A percentile compares a stretch with the other conserved stretches of the same genome.
Evolutionary conservation across 2,329 filamentous ascomycete genomes (phyloP).

Genomic region (Elsinoe perseae): DNA sequence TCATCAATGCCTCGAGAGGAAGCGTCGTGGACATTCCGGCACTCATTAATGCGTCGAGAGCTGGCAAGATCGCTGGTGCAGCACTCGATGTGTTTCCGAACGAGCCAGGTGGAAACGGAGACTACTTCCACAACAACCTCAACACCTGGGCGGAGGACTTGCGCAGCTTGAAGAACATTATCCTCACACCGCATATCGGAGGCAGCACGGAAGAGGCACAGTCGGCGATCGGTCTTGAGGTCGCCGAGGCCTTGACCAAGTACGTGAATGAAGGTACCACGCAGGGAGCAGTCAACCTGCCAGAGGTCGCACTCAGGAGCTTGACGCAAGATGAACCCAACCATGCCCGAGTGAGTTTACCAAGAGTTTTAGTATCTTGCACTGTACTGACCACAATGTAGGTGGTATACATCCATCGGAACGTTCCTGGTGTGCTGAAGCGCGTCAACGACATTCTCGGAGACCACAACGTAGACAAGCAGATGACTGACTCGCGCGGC

Average conservation of each 20-base stretch:
- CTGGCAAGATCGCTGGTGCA: conserved; percentile 81
- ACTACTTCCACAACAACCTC: conserved; percentile 81
- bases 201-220: conserved; percentile 97
- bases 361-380: conserved; percentile 25
- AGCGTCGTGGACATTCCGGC: conserved; percentile 91
- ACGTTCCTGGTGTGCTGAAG: conserved; percentile 88
- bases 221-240: conserved; percentile 89
- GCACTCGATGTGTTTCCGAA: conserved; percentile 95
- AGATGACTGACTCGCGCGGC: conserved; percentile 91
- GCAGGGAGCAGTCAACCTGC: conserved; percentile 87
- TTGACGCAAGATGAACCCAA: conserved; percentile 82
- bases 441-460: conserved; percentile 92
- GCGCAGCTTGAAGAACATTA: conserved; percentile 78
- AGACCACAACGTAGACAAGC: conserved; percentile 97
- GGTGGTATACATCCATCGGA: conserved; percentile 91
- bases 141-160: conserved; percentile 83
- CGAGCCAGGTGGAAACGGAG: conserved; percentile 87
- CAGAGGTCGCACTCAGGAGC: conserved; percentile 86
- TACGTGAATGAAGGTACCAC: conserved; percentile 96
- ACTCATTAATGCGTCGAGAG: conserved; percentile 76
- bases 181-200: conserved; percentile 93
- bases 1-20: conserved; percentile 93
- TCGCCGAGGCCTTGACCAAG: conserved; percentile 75
- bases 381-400: conserved; percentile 25
- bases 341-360: conserved; percentile 60